Conservation (phyloP, 495 filamentous ascomycete species). For the Neurospora cerealis region DNA sequence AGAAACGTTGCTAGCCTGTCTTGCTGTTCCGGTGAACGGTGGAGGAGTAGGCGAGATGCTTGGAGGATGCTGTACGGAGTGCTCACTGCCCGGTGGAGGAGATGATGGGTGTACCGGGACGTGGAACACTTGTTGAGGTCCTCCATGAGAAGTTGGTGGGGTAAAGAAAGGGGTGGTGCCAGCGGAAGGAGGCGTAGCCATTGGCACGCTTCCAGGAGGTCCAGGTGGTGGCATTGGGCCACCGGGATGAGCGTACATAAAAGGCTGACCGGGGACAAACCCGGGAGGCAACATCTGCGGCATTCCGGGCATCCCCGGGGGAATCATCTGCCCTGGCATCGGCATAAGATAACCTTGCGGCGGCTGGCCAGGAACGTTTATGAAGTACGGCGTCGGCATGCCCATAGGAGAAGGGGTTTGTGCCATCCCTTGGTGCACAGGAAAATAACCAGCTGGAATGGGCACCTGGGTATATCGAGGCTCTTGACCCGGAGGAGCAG, state of each 20-base stretch:
- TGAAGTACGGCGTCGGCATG: slow-evolving; percentile 34
- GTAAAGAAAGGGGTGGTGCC: neutral
- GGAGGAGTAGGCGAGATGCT: neutral
- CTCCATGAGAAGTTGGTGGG: neutral
- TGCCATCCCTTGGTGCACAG: neutral
- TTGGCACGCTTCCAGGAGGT: neutral
- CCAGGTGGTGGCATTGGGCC: neutral
- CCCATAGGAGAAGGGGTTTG: slow-evolving; percentile 16
- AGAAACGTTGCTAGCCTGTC: neutral
- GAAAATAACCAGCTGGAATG: slow-evolving; percentile 33
- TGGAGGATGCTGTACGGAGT: neutral
- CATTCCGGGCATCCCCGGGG: slow-evolving; percentile 1
- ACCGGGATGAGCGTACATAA: neutral
- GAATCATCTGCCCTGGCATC: neutral
- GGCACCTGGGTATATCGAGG: slow-evolving; percentile 36
- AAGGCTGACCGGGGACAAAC: slow-evolving; percentile 2
- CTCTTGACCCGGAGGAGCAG: slow-evolving; percentile 9
- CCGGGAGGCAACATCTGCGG: neutral
- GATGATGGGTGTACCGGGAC: neutral
- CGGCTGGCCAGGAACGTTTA: slow-evolving; percentile 12
- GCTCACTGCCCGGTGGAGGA: neutral
- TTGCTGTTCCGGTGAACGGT: neutral
- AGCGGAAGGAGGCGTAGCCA: neutral
- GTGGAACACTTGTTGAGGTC: neutral
- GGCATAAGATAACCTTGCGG: neutral